Percentiles rank a stretch among this genome's conserved stretches.
Evolutionary conservation across 352 stramenopile species (phyloP).

Genomic region (Phytophthora crassamura): DNA sequence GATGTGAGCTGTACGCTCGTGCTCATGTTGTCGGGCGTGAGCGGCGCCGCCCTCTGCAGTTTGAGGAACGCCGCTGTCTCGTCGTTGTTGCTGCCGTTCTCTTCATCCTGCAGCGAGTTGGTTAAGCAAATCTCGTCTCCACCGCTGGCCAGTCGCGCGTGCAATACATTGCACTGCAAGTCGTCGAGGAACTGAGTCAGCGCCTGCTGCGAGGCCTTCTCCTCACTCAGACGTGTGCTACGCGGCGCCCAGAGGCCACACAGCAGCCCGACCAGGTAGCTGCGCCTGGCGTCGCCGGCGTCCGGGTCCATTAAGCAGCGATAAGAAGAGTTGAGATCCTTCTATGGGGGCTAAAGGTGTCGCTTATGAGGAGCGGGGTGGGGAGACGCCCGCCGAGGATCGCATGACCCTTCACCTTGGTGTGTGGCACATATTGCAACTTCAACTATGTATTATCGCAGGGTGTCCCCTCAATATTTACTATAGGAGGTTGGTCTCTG

Average conservation of each 20-base stretch:
- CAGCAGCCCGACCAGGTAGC: conserved; percentile 69
- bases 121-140: conserved; percentile 28
- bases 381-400: too few species aligned
- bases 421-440: not conserved
- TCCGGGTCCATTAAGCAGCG: conserved; percentile 39
- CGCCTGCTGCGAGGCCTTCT: conserved; percentile 55
- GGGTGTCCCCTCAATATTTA: conserved; percentile 25
- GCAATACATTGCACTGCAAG: conserved; percentile 61
- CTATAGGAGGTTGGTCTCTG: conserved; percentile 8
- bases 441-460: conserved; percentile 29
- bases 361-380: not conserved
- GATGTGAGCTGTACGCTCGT: conserved; percentile 78
- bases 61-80: conserved; percentile 77
- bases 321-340: not conserved
- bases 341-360: conserved; percentile 2
- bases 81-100: conserved; percentile 16
- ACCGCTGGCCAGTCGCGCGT: conserved; percentile 49
- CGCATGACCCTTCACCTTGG: too few species aligned
- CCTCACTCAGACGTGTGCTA: conserved; percentile 42
- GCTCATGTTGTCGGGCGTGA: conserved; percentile 78
- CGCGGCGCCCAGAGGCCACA: conserved; percentile 64
- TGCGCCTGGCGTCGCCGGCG: conserved; percentile 52
- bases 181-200: conserved; percentile 79
- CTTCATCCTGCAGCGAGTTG: conserved; percentile 27
- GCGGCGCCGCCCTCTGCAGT: conserved; percentile 38